These are phyloP conservation scores for Stevia rebaudiana DNA, from an alignment of 140 eudicot genomes.

Conservation along the genomic window DNA sequence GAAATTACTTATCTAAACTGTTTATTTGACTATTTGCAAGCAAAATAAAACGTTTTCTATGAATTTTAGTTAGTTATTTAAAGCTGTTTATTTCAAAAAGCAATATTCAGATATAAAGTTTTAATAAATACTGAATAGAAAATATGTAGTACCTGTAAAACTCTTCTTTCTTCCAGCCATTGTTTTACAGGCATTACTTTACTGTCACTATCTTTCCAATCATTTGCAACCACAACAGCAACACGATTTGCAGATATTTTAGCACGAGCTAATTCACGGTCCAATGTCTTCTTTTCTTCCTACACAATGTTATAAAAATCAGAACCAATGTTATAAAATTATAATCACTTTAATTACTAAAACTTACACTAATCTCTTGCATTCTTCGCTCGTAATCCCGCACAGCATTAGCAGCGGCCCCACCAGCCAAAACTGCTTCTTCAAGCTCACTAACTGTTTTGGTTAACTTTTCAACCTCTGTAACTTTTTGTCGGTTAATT, in stretches of 20 bases:
- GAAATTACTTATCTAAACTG: neutral
- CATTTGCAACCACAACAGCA: conserved; percentile 88
- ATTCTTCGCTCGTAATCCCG: conserved; percentile 81
- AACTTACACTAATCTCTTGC: conserved; percentile 69
- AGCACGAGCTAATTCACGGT: conserved; percentile 85
- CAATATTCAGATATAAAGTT: neutral
- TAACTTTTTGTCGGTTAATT: conserved; percentile 80
- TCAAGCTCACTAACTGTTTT: conserved; percentile 80
- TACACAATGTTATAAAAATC: conserved; percentile 19
- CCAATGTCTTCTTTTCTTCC: conserved; percentile 69
- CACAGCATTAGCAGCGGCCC: conserved; percentile 87
- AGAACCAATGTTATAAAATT: conserved; percentile 2
- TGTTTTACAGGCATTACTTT: conserved; percentile 94
- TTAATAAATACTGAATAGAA: no score
- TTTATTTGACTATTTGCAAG: neutral
- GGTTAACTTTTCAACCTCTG: conserved; percentile 78
- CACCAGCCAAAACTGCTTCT: conserved; percentile 89
- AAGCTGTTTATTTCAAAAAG: neutral
- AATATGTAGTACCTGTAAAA: conserved; percentile 69
- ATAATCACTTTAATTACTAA: neutral
- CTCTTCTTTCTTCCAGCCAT: conserved; percentile 88
- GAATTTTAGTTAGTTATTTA: neutral
- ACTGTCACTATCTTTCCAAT: conserved; percentile 80
- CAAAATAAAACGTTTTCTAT: neutral
- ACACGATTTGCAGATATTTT: conserved; percentile 74